phyloP scores from a whole-genome alignment of 2,329 filamentous ascomycete genomes.

The Penicillium hordei region DNA sequence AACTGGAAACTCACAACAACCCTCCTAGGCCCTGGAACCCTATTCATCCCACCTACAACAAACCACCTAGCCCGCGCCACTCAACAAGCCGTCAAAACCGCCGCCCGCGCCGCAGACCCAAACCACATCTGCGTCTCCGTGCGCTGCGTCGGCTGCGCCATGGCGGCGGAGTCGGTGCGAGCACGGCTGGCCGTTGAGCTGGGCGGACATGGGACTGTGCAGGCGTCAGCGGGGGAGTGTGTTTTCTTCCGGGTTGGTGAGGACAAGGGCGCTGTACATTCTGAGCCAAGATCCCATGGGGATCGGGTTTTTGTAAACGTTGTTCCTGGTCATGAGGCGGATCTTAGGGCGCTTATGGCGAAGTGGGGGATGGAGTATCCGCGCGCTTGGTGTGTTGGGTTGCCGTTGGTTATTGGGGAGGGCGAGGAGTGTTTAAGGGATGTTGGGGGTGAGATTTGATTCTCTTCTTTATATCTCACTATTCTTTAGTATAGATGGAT shows the following conservation, averaged over 20 bases:
- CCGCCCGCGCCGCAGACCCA: constrained; percentile 23
- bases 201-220: constrained; percentile 3
- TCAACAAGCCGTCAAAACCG: constrained; percentile 32
- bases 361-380: constrained; percentile 36
- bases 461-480: not conserved
- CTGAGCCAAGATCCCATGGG: constrained; percentile 29
- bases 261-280: constrained; percentile 34
- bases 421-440: constrained; percentile 16
- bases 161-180: constrained; percentile 36
- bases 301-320: constrained; percentile 41
- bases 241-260: constrained; percentile 47
- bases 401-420: constrained; percentile 13
- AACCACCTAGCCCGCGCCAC: constrained; percentile 35
- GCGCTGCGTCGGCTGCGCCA: constrained; percentile 47
- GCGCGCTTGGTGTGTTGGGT: constrained; percentile 26
- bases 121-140: constrained; percentile 46
- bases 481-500: not conserved
- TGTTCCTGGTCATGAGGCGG: constrained; percentile 35
- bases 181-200: not conserved
- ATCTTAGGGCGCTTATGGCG: constrained; percentile 31
- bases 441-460: constrained; percentile 11
- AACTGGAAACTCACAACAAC: constrained; percentile 53
- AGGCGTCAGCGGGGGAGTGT: constrained; percentile 34
- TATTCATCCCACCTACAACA: constrained; percentile 43
- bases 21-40: constrained; percentile 48